Evolutionary conservation across 208 protist genomes (phyloP).

Genomic region (Leishmania aethiopica): DNA sequence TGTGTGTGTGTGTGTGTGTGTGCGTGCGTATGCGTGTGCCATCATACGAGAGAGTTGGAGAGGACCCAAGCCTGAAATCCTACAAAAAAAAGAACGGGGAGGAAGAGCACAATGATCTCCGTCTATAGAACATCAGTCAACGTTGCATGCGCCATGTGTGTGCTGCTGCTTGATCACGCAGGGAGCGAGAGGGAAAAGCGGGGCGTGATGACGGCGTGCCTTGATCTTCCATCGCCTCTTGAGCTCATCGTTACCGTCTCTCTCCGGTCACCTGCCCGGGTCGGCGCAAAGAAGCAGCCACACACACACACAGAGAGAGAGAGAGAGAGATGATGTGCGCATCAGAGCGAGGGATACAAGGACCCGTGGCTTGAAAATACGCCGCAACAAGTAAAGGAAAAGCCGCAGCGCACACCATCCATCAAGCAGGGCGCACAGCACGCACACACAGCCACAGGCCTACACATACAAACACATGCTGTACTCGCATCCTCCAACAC

Average conservation of each 20-base stretch:
- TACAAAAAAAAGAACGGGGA: not conserved
- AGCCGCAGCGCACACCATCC: not conserved
- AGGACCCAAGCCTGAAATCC: not conserved
- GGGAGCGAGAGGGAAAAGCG: not conserved
- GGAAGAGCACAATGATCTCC: not conserved
- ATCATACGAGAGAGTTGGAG: not conserved
- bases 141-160: not conserved
- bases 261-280: not conserved
- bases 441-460: not conserved
- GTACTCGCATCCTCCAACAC: not conserved
- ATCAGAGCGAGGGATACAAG: not conserved
- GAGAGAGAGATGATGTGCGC: not conserved
- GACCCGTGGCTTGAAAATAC: not conserved
- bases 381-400: not conserved
- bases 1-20: not conserved
- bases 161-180: not conserved
- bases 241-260: not conserved
- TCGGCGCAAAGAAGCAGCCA: not conserved
- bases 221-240: not conserved
- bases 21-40: not conserved
- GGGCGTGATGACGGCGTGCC: not conserved
- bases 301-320: too few relatives aligned
- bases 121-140: conserved; percentile 27
- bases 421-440: not conserved
- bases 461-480: not conserved